A percentile compares a stretch with the other conserved stretches of the same genome.
phyloP scores from a whole-genome alignment of 441 rosid species.

The Arabidopsis lyrata region DNA sequence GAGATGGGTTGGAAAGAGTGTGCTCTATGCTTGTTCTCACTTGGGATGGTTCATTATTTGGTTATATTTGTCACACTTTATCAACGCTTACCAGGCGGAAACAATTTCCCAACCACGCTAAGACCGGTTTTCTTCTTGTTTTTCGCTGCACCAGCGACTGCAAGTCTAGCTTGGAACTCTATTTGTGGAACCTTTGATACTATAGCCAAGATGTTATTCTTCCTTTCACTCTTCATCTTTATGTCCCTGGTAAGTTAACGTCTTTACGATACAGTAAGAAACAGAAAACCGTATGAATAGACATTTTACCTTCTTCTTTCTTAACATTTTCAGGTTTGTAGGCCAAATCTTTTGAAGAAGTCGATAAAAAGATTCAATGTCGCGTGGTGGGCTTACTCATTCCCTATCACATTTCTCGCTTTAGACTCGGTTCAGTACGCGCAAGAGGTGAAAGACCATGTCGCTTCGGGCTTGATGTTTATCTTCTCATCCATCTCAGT shows the following conservation, averaged over 20 bases:
- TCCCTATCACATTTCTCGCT: slow-evolving; percentile 59
- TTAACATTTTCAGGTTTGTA: slow-evolving; percentile 54
- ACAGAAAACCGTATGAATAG: neutral
- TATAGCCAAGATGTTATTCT: slow-evolving; percentile 70
- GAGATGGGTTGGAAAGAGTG: slow-evolving; percentile 70
- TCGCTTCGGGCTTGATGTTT: slow-evolving; percentile 50
- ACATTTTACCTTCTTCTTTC: neutral
- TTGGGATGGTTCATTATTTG: slow-evolving; percentile 66
- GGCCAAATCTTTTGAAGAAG: slow-evolving; percentile 66
- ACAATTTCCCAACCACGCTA: slow-evolving; percentile 49
- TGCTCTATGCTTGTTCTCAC: slow-evolving; percentile 66
- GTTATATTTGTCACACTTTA: slow-evolving; percentile 74
- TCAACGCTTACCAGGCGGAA: slow-evolving; percentile 62
- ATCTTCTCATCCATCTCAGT: slow-evolving; percentile 55
- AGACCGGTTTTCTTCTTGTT: slow-evolving; percentile 68
- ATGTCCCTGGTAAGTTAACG: slow-evolving; percentile 52
- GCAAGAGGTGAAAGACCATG: slow-evolving; percentile 47
- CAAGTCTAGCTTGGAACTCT: slow-evolving; percentile 69
- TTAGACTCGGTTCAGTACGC: slow-evolving; percentile 60
- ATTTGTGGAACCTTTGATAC: slow-evolving; percentile 60
- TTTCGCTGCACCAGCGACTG: slow-evolving; percentile 69
- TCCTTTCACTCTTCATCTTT: slow-evolving; percentile 66
- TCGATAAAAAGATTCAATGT: slow-evolving; percentile 66
- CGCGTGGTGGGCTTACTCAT: slow-evolving; percentile 76
- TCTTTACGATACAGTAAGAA: neutral